phyloP scores from a whole-genome alignment of 1,139 yeast genomes.

The Yamadazyma songkhlaensis region DNA sequence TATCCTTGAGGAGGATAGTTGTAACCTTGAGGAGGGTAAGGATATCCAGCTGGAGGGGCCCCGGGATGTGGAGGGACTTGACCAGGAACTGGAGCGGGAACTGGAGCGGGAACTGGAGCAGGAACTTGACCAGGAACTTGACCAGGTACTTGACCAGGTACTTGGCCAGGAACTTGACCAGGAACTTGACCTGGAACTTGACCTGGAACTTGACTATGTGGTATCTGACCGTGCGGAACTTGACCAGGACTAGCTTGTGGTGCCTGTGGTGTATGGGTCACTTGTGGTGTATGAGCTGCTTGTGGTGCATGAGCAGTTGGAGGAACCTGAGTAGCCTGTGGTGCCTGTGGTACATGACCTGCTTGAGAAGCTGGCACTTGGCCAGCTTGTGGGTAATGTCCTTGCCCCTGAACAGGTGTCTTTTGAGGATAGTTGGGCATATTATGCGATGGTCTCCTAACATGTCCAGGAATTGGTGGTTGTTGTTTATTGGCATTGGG shows the following conservation, averaged over 20 bases:
- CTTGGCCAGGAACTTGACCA: background rate
- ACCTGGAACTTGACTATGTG: constrained; percentile 5
- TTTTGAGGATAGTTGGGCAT: background rate
- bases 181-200: constrained; percentile 4
- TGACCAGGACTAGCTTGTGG: constrained; percentile 4
- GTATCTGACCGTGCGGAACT: no score
- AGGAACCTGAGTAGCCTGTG: constrained; percentile 4
- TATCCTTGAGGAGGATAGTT: constrained; percentile 3
- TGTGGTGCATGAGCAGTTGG: constrained; percentile 1
- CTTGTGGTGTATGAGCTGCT: constrained; percentile 1
- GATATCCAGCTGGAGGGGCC: background rate
- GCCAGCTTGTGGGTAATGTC: background rate
- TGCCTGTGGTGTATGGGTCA: no score
- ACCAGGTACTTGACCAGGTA: constrained; percentile 7
- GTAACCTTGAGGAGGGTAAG: constrained; percentile 7
- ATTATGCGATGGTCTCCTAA: no score
- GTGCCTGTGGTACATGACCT: constrained; percentile 4
- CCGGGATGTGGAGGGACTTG: constrained; percentile 2
- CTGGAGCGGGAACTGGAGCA: constrained; percentile 6
- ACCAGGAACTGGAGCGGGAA: constrained; percentile 4
- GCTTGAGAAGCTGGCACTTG: background rate
- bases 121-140: no score
- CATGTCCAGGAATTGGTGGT: constrained; percentile 2
- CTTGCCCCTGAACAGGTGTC: no score
- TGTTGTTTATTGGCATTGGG: background rate